These are phyloP conservation scores for Eucalyptus cladocalyx DNA, from an alignment of 345 rosid species.

Conservation along the genomic window DNA sequence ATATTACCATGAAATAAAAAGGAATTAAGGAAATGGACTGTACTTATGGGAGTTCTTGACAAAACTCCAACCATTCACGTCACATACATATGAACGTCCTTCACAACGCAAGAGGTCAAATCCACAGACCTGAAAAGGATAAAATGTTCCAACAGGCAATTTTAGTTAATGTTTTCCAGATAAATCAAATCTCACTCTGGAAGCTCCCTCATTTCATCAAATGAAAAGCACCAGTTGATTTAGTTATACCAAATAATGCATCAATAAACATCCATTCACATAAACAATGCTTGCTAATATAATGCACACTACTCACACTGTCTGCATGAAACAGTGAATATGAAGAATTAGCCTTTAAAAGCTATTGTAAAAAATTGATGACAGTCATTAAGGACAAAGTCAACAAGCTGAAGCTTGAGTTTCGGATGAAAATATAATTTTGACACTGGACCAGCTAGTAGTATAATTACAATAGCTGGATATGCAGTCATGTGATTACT, in stretches of 20 bases:
- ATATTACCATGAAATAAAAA: not conserved
- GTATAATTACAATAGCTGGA: not conserved
- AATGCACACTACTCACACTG: not conserved
- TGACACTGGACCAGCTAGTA: not conserved
- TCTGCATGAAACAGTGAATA: not conserved
- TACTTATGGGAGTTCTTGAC: constrained; percentile 98
- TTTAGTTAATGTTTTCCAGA: not conserved
- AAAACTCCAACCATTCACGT: constrained; percentile 99
- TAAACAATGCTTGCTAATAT: not conserved
- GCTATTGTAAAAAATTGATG: not conserved
- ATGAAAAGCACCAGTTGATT: not conserved
- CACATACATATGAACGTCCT: constrained; percentile 96
- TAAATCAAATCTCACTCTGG: not conserved
- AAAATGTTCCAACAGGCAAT: not conserved
- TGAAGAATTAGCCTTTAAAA: not conserved
- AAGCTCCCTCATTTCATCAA: not conserved
- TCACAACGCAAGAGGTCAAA: constrained; percentile 98
- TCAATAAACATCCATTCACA: not conserved
- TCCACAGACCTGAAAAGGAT: constrained; percentile 82
- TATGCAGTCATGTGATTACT: not conserved
- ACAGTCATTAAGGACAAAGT: not conserved
- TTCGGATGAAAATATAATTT: not conserved
- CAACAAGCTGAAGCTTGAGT: not conserved
- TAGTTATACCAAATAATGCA: not conserved
- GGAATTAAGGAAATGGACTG: not conserved